Evolutionary conservation across 1,139 yeast genomes (phyloP), one percentile per base, ranked within the genome.

Genomic region (Suzukiozyma palmioleophila): DNA sequence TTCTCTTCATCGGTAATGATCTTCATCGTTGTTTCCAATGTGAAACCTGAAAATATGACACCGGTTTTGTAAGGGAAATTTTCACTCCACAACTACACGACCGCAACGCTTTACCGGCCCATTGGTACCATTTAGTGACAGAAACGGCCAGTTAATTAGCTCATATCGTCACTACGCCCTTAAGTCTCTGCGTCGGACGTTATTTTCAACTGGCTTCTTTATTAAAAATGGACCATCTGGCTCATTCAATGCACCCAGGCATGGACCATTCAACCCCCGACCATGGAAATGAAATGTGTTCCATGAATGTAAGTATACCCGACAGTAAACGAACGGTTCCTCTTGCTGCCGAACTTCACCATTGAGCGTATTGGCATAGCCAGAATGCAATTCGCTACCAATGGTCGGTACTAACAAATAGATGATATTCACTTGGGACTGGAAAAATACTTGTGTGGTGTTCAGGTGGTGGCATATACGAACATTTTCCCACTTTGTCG

Each of bases 381-480:
- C 8, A n/a, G 16, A 15, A 30, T 5, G 30, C 10, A 34, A 18
- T 32, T 14, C 33, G 32, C 12, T 18, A 7, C 7, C 22, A 18
- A 18, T 5, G 7, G 4, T 18, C 7, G 4, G 22, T 27, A 39
- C 43, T 40, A 44, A 48, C 52, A 37, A 30, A n/a, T 42, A 68
- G 74, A 85, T 84, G 92, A 53, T 83, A n/a, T 84, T 85, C 59
- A 84, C 90, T 9, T 86, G 95, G 94, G 77, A 80, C 49, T 81
- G 85, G 66, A 67, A 75, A 38, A 76, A 85, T 56, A 69, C 85
- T 11, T 85, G 95, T 56, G 75, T 85, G 12, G 75, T 85, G 10
- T 84, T 82, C 59, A 61, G 64, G 44, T 83, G 90, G 88, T 85
- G 95, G 95, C 90, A 83, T 49, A 73, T 85, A 37, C 69, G 66